Evolutionary conservation across 2,329 filamentous ascomycete genomes (phyloP).

Genomic region (Thelonectria blattea): DNA sequence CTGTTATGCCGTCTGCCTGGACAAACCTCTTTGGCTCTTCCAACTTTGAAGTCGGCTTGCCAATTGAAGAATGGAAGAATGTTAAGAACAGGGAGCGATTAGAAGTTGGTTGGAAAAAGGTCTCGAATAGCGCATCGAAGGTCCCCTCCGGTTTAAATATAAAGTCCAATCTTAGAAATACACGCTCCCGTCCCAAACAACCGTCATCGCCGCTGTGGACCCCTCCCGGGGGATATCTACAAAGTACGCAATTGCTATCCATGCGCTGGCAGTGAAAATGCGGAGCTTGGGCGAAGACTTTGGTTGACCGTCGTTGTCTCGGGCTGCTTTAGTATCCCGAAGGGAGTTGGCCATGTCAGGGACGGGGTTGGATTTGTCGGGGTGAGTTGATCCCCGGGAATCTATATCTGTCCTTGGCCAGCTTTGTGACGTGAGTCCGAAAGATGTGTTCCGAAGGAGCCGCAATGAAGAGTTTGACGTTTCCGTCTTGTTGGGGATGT

Average conservation of each 20-base stretch:
- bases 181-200: background rate
- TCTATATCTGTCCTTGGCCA: background rate
- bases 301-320: slow-evolving; percentile 2
- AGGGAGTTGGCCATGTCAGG: background rate
- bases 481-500: background rate
- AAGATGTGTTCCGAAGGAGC: background rate
- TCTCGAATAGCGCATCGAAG: background rate
- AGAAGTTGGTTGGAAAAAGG: background rate
- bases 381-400: background rate
- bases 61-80: background rate
- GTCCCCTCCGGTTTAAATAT: slow-evolving; percentile 1
- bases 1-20: slow-evolving; percentile 6
- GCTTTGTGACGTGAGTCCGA: background rate
- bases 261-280: slow-evolving; percentile 1
- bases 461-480: background rate
- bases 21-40: slow-evolving; percentile 17
- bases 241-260: slow-evolving; percentile 12
- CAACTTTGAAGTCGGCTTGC: background rate
- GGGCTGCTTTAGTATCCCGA: slow-evolving; percentile 16
- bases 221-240: slow-evolving; percentile 4
- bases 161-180: background rate
- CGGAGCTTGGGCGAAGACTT: background rate
- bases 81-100: slow-evolving; percentile 1
- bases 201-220: background rate
- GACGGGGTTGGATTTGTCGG: background rate